Percentiles rank a stretch among this genome's conserved stretches.
phyloP scores from a whole-genome alignment of 495 filamentous ascomycete genomes.

The Darksidea phi region DNA sequence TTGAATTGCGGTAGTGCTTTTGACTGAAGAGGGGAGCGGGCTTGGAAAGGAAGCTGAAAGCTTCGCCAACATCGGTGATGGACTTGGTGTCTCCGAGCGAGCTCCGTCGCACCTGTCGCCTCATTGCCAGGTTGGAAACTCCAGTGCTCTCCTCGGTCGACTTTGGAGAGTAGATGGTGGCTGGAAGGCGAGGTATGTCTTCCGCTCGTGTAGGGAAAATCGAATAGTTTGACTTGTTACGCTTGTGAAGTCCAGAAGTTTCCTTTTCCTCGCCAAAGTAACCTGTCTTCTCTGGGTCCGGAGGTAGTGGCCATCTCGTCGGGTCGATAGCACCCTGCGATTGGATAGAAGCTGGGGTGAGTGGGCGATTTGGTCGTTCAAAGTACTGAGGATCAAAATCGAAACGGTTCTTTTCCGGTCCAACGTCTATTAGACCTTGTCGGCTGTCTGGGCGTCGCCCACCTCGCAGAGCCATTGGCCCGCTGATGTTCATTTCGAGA shows the following conservation, averaged over 20 bases:
- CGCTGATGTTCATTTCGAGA: constrained; percentile 39
- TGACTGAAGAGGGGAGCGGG: constrained; percentile 25
- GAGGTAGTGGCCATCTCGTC: constrained; percentile 35
- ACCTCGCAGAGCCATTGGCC: constrained; percentile 28
- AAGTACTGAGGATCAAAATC: constrained; percentile 30
- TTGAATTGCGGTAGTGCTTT: constrained; percentile 21
- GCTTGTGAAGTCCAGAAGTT: constrained; percentile 24
- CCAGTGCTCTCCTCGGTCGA: neutral
- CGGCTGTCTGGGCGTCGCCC: constrained; percentile 28
- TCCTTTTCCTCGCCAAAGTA: constrained; percentile 5
- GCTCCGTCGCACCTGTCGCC: constrained; percentile 27
- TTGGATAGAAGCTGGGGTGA: constrained; percentile 24
- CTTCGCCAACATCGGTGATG: constrained; percentile 36
- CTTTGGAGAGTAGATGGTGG: constrained; percentile 35
- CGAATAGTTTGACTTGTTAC: constrained; percentile 34
- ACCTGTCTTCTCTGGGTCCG: constrained; percentile 21
- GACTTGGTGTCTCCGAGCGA: constrained; percentile 24
- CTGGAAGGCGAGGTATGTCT: constrained; percentile 36
- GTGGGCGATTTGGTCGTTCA: constrained; percentile 15
- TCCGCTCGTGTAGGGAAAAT: constrained; percentile 36
- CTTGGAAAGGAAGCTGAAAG: constrained; percentile 23
- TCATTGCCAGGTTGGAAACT: constrained; percentile 17
- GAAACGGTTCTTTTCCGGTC: constrained; percentile 27
- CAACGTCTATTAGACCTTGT: constrained; percentile 27
- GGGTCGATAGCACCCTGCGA: constrained; percentile 23